Evolutionary conservation across 495 filamentous ascomycete species (phyloP).

Genomic region (Penicillium bovifimosum): DNA sequence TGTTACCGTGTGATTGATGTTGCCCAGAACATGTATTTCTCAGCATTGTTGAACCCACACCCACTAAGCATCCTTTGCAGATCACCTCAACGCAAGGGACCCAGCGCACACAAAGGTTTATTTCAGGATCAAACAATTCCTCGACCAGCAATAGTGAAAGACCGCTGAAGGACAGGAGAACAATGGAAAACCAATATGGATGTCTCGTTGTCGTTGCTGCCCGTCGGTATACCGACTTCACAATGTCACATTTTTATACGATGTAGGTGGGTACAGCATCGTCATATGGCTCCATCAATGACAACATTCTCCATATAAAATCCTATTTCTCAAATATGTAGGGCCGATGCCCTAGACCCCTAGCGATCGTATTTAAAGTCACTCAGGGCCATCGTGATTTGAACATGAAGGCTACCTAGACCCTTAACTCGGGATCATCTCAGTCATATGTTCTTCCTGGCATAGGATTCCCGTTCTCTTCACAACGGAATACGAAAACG

Average conservation of each 20-base stretch:
- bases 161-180: too few relatives aligned
- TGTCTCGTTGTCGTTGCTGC: not conserved
- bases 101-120: not conserved
- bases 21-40: not conserved
- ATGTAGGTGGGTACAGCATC: not conserved
- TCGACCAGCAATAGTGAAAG: not conserved
- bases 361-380: constrained; percentile 9
- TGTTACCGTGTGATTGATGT: too few relatives aligned
- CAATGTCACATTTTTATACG: not conserved
- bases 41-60: too few relatives aligned
- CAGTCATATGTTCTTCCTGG: not conserved
- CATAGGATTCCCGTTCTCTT: not conserved
- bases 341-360: constrained; percentile 11
- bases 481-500: not conserved
- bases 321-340: constrained; percentile 5
- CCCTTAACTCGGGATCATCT: not conserved
- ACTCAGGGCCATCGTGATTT: not conserved
- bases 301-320: constrained; percentile 13
- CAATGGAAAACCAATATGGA: not conserved
- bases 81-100: not conserved
- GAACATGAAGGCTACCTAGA: not conserved
- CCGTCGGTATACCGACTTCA: too few relatives aligned
- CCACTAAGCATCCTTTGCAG: not conserved
- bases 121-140: not conserved
- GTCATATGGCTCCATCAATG: constrained; percentile 11